Percentiles rank a stretch among this genome's conserved stretches.
Evolutionary conservation across 768 basidiomycete species (phyloP).

Genomic region (Hypsizygus marmoreus): DNA sequence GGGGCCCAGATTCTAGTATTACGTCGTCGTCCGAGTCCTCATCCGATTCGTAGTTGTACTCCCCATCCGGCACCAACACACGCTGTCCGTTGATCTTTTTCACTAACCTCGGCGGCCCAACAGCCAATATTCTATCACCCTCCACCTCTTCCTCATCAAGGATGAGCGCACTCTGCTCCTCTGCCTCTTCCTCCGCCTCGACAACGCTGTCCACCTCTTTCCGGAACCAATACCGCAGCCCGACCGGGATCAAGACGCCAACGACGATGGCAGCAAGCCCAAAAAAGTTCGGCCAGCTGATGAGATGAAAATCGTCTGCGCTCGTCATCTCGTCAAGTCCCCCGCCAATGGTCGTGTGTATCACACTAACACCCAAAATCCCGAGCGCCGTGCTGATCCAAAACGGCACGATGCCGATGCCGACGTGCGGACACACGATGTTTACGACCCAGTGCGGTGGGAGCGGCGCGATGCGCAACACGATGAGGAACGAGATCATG

Average conservation of each 20-base stretch:
- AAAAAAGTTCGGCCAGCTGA: conserved; percentile 89
- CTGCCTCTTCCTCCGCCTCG: conserved; percentile 34
- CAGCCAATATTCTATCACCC: conserved; percentile 52
- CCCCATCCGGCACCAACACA: conserved; percentile 31
- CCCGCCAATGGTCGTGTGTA: conserved; percentile 93
- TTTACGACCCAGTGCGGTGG: conserved; percentile 98
- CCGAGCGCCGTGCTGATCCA: conserved; percentile 91
- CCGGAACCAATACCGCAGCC: conserved; percentile 80
- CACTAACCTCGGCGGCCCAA: conserved; percentile 50
- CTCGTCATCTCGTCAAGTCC: conserved; percentile 96
- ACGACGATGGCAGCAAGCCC: conserved; percentile 82
- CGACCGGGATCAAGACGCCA: conserved; percentile 93
- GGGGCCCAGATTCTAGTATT: conserved; percentile 75
- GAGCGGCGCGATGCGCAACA: conserved; percentile 91
- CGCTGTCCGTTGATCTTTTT: conserved; percentile 40
- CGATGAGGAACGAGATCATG: conserved; percentile 88
- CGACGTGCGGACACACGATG: conserved; percentile 88
- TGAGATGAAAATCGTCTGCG: conserved; percentile 86
- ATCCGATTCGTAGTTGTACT: conserved; percentile 39
- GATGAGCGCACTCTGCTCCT: conserved; percentile 21
- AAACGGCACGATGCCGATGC: conserved; percentile 82
- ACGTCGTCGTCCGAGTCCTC: conserved; percentile 66
- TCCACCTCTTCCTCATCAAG: conserved; percentile 32
- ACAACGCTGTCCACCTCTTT: conserved; percentile 51
- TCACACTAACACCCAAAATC: conserved; percentile 87